phyloP scores from a whole-genome alignment of 1,284 basidiomycete genomes.

The Malassezia obtusa region DNA sequence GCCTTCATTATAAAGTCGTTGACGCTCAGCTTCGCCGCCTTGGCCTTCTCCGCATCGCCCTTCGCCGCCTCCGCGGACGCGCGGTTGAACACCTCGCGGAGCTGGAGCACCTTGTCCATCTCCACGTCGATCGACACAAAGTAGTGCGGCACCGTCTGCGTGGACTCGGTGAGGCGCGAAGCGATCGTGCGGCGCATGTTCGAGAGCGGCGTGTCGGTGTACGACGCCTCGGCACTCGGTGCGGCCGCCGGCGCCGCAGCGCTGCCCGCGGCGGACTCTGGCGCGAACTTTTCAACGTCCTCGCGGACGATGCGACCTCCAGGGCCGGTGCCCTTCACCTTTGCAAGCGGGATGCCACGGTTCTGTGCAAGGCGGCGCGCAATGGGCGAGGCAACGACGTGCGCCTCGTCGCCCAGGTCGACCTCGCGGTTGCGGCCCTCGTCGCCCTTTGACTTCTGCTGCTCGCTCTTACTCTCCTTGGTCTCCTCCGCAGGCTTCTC shows the following conservation, averaged over 20 bases:
- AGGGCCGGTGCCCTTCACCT: conserved; percentile 90
- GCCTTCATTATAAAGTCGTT: conserved; percentile 99
- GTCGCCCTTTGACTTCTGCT: conserved; percentile 21
- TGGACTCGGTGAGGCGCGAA: conserved; percentile 77
- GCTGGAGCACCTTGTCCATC: conserved; percentile 92
- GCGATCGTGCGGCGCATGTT: conserved; percentile 95
- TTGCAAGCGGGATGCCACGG: conserved; percentile 76
- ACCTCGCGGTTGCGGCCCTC: conserved; percentile 45
- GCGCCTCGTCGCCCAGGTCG: conserved; percentile 18
- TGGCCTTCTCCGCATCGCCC: conserved; percentile 56
- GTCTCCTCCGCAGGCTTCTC: conserved; percentile 23
- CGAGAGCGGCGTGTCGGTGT: conserved; percentile 79
- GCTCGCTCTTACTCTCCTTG: conserved; percentile 15
- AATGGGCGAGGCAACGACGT: conserved; percentile 83
- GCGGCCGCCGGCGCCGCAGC: conserved; percentile 35
- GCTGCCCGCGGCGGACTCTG: conserved; percentile 19
- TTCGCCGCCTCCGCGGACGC: conserved; percentile 47
- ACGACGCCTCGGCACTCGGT: conserved; percentile 54
- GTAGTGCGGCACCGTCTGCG: conserved; percentile 91
- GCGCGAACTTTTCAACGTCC: conserved; percentile 76
- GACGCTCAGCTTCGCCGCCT: conserved; percentile 80
- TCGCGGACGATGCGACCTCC: conserved; percentile 84
- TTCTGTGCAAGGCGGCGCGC: conserved; percentile 95
- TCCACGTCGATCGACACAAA: conserved; percentile 90
- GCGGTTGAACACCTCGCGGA: conserved; percentile 88